Evolutionary conservation across 176 grass and related monocot species (phyloP).

Genomic region (maize (Zea mays)): DNA sequence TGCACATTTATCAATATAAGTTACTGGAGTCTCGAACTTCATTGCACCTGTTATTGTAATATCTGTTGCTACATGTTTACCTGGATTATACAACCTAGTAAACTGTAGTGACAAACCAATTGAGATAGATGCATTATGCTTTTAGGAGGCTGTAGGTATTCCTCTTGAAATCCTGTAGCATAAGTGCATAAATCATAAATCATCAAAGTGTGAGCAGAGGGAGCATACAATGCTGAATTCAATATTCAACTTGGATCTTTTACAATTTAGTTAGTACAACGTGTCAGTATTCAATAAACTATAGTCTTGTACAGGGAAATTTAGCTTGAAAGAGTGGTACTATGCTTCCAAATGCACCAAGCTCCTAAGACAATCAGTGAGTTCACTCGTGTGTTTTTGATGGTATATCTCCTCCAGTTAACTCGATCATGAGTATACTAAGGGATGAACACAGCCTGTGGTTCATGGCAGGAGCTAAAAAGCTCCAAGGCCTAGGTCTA

Average conservation of each 20-base stretch:
- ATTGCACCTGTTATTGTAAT: neutral
- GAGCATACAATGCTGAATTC: neutral
- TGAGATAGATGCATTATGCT: neutral
- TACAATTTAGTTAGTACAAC: neutral
- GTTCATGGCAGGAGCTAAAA: too few relatives aligned
- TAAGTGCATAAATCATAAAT: neutral
- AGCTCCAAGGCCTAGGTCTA: too few relatives aligned
- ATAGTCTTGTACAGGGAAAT: neutral
- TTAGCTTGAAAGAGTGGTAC: neutral
- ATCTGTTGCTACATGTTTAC: neutral
- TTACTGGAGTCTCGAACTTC: neutral
- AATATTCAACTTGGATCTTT: neutral
- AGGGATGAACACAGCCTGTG: too few relatives aligned
- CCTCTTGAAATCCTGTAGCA: neutral
- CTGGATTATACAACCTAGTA: neutral
- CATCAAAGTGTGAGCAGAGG: neutral
- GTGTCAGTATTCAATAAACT: neutral
- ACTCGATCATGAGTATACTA: too few relatives aligned
- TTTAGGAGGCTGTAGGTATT: constrained; percentile 1
- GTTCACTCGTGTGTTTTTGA: too few relatives aligned
- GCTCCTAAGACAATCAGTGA: too few relatives aligned
- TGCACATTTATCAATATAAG: neutral
- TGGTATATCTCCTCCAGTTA: too few relatives aligned
- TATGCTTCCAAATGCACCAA: too few relatives aligned
- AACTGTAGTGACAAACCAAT: constrained; percentile 1